phyloP scores from a whole-genome alignment of 2,329 filamentous ascomycete genomes.

The Hymenoscyphus salicellus region DNA sequence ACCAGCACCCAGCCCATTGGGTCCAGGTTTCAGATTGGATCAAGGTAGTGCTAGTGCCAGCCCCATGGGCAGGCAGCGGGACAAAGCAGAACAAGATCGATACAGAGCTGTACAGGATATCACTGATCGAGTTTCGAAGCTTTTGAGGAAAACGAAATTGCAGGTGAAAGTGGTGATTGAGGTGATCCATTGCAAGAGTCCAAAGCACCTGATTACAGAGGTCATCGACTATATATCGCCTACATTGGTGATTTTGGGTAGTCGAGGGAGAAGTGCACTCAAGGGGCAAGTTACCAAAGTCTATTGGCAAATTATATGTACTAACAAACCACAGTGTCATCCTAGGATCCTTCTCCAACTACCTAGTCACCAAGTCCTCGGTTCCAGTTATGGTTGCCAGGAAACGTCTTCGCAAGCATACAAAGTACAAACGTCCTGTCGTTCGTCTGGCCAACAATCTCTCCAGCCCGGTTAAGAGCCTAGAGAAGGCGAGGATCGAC shows the following conservation, averaged over 20 bases:
- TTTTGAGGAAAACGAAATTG: constrained; percentile 84
- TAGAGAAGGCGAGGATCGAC: constrained; percentile 74
- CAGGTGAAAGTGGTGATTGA: constrained; percentile 93
- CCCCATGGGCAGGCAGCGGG: constrained; percentile 46
- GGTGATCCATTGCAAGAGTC: constrained; percentile 97
- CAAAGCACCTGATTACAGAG: constrained; percentile 92
- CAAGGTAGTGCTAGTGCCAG: constrained; percentile 28
- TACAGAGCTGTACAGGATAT: constrained; percentile 78
- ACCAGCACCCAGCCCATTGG: constrained; percentile 24
- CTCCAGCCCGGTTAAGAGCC: constrained; percentile 62
- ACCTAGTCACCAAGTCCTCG: constrained; percentile 92
- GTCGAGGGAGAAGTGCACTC: constrained; percentile 82
- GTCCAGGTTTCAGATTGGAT: constrained; percentile 25
- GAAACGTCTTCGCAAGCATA: constrained; percentile 83
- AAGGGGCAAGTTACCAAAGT: constrained; percentile 67
- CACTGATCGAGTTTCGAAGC: constrained; percentile 76
- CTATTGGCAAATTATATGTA: constrained; percentile 7
- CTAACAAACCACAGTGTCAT: constrained; percentile 67
- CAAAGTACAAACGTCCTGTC: constrained; percentile 70
- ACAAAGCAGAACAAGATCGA: constrained; percentile 72
- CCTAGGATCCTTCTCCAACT: constrained; percentile 94
- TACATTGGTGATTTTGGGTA: constrained; percentile 89
- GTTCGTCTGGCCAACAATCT: constrained; percentile 80
- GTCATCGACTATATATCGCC: constrained; percentile 92
- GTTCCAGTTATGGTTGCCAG: constrained; percentile 97